Evolutionary conservation across 176 grass and related monocot species (phyloP).

Genomic region (Paspalum notatum): DNA sequence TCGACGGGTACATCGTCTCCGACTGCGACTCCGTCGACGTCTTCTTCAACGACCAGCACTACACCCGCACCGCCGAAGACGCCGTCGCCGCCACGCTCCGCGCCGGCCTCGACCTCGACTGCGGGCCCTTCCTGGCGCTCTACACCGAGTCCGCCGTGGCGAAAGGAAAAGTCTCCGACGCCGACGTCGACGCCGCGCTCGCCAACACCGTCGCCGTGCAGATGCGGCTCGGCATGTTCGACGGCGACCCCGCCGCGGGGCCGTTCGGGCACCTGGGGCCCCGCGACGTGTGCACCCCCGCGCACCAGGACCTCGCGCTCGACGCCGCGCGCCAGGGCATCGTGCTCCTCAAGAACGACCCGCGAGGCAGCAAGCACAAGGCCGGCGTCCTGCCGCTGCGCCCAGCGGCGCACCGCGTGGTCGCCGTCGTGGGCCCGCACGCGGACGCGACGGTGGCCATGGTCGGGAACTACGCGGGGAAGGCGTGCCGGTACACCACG

Average conservation of each 20-base stretch:
- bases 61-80: slow-evolving; percentile 63
- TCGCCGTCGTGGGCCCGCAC: slow-evolving; percentile 78
- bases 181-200: slow-evolving; percentile 60
- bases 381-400: slow-evolving; percentile 46
- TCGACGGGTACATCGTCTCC: slow-evolving; percentile 81
- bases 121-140: slow-evolving; percentile 66
- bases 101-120: slow-evolving; percentile 85
- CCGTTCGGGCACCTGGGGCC: slow-evolving; percentile 67
- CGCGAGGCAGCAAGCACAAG: neutral
- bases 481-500: slow-evolving; percentile 69
- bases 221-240: slow-evolving; percentile 89
- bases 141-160: slow-evolving; percentile 54
- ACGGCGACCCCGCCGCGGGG: slow-evolving; percentile 53
- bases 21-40: slow-evolving; percentile 92
- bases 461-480: slow-evolving; percentile 88
- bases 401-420: neutral
- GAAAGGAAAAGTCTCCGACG: slow-evolving; percentile 47
- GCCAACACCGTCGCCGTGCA: slow-evolving; percentile 69
- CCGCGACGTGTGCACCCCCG: slow-evolving; percentile 57
- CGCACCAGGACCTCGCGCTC: slow-evolving; percentile 62
- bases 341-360: slow-evolving; percentile 70
- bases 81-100: slow-evolving; percentile 69
- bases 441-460: slow-evolving; percentile 73
- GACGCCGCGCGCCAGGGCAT: slow-evolving; percentile 70
- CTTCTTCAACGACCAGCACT: slow-evolving; percentile 75